Base-by-base conservation (phyloP, 1,284 basidiomycete species). In the Rhizopogon hawkerae region DNA sequence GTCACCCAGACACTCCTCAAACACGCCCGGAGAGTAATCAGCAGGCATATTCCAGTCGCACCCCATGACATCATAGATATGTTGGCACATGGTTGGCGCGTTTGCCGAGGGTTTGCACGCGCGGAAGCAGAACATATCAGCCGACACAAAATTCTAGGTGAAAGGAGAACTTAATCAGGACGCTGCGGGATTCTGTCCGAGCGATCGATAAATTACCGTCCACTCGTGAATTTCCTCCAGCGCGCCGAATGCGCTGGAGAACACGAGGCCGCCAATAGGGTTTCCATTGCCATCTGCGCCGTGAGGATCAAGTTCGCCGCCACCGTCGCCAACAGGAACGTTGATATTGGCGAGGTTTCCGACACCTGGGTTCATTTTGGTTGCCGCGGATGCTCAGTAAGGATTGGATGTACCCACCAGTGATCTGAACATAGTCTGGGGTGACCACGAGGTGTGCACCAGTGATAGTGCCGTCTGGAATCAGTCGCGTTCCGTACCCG, bases 371-470 rank as follows among this genome's bases (percentile, higher is more conserved):
- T n/a, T 50, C 23, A 14, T 21, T 48, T 58, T n/a, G 54, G 36
- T 3, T 14, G 35, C 16, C 7, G 34, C 31, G 18, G 14, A 13
- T 23, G 11, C 29, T 24, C 31, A 29, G 18, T 16, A 31, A 31
- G 16, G 5, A 33, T n/a, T 33, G 39, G 24, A 42, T 36, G 13
- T 13, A 55, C 65, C 41, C 48, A 70, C 80, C 85, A 44, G 79
- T 83, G 49, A 86, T 67, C 61, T 87, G 83, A 21, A 87, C 72
- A 59, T 79, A 88, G 63, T 83, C 78, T 29, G 81, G 77, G 4
- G 89, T 84, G 56, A 75, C 69, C 26, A 85, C 73, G 61, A 82
- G 76, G 62, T 88, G 86, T n/a, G 81, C 88, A 47, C 81, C 80
- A 14, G 69, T 72, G 60, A 92, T 79, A 13, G 85, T 70, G 16